phyloP scores from a whole-genome alignment of 345 rosid genomes.

The Populus ilicifolia region DNA sequence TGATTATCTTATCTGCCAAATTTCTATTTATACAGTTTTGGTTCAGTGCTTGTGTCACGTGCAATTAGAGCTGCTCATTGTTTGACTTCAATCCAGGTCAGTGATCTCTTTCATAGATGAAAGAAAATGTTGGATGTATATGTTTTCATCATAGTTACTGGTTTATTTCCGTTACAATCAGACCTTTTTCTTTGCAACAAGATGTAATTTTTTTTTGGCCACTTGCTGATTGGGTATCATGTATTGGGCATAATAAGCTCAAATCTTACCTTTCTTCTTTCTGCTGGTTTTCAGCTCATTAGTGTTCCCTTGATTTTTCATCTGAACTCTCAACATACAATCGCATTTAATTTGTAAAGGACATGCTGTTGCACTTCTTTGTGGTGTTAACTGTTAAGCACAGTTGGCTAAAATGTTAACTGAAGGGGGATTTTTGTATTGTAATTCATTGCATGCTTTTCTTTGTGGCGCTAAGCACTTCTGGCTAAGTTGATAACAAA shows the following conservation, averaged over 20 bases:
- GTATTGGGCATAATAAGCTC: not conserved
- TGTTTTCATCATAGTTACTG: not conserved
- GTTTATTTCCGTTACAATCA: not conserved
- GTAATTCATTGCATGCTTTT: not conserved
- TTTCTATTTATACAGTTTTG: constrained; percentile 55
- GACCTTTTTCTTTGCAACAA: not conserved
- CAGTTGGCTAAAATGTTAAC: not conserved
- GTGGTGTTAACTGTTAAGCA: not conserved
- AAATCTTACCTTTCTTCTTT: not conserved
- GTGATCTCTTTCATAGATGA: constrained; percentile 22
- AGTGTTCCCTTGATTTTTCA: not conserved
- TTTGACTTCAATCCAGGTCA: constrained; percentile 95
- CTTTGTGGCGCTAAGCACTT: not conserved
- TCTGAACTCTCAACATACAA: too few species aligned
- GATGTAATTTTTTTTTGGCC: not conserved
- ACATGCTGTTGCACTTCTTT: not conserved
- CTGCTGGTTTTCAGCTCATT: not conserved
- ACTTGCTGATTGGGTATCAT: not conserved
- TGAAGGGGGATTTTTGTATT: not conserved
- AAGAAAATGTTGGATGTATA: not conserved
- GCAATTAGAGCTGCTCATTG: constrained; percentile 96
- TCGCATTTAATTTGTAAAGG: not conserved
- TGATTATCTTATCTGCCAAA: constrained; percentile 10
- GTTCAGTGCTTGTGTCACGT: constrained; percentile 77
- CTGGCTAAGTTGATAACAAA: not conserved